Base-by-base conservation (phyloP, 495 filamentous ascomycete genomes). In the Parmelia sp. region DNA sequence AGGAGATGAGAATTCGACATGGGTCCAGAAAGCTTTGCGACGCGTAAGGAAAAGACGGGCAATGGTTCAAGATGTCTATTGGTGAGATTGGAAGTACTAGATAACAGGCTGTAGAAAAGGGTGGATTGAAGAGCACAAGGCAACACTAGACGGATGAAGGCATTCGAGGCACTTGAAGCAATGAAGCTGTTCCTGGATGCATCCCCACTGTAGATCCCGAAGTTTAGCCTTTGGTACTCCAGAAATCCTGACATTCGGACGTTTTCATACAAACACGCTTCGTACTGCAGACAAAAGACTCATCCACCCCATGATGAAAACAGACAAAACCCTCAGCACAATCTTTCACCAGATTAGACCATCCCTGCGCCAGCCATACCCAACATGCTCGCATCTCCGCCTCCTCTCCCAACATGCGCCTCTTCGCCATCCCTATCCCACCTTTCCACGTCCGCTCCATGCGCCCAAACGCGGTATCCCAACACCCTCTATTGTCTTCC, bases 361-460 rank as follows among this genome's bases (percentile, higher is more conserved):
- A 49, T 58, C 56, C 12, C 21, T 42, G 7, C 40, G 14, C 42
- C 55, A 33, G 56, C 42, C 56, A 39, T 36, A n/a, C 17, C 29
- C 44, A 42, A 23, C 33, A 21, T 37, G 23, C 1, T 47, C 56
- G 12, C 42, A 12, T 25, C 33, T 11, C 23, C 62, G 44, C 62
- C 31, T 31, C n/a, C 42, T 59, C 21, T 53, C 57, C 62, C 55
- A 64, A 58, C 3, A 42, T 36, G 62, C 33, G 55, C 33, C 42
- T 63, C 27, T 72, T 74, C 23, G 71, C 78, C 57, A 76, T 35
- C 53, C 29, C 1, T n/a, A 27, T 9, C 21, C 1, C 35, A 27
- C 12, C 21, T 35, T 55, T 55, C 37, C 47, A 5, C 53, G 36
- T 23, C 61, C 14, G 23, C 35, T 15, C 25, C 33, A 9, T 19